Evolutionary conservation across 768 basidiomycete species (phyloP).

Genomic region (Russula emetica): DNA sequence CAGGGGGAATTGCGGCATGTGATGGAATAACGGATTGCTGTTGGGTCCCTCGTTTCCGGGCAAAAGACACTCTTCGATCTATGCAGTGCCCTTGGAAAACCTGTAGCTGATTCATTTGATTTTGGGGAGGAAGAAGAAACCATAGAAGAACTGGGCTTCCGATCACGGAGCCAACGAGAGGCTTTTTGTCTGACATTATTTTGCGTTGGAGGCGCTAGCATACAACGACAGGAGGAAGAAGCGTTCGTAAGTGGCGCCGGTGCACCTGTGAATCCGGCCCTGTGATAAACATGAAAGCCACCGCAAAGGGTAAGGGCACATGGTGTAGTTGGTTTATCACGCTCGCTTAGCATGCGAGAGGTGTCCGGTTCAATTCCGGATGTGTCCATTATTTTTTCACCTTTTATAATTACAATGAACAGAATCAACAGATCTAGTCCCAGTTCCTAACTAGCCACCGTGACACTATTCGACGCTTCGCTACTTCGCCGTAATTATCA

Average conservation of each 20-base stretch:
- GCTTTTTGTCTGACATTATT: conserved; percentile 9
- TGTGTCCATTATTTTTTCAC: conserved; percentile 9
- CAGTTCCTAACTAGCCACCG: no score
- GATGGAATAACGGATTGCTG: conserved; percentile 16
- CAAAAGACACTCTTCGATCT: conserved; percentile 40
- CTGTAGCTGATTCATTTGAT: conserved; percentile 31
- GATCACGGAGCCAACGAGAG: conserved; percentile 45
- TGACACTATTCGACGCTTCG: no score
- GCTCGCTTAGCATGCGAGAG: conserved; percentile 27
- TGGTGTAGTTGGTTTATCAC: conserved; percentile 29
- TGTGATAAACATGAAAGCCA: background rate
- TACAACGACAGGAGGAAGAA: background rate
- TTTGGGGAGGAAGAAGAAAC: conserved; percentile 29
- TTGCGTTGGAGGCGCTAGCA: background rate
- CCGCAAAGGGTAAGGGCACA: no score
- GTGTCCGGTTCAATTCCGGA: conserved; percentile 27
- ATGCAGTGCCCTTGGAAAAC: conserved; percentile 42
- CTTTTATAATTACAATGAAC: no score
- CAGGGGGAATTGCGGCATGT: no score
- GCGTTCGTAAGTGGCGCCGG: background rate
- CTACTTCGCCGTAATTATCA: no score
- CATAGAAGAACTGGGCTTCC: conserved; percentile 33
- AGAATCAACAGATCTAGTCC: no score
- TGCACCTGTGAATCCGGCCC: no score
- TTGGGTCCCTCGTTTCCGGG: conserved; percentile 32